Conservation (phyloP, 1,284 basidiomycete species). For the Boletus semigastroideus region DNA sequence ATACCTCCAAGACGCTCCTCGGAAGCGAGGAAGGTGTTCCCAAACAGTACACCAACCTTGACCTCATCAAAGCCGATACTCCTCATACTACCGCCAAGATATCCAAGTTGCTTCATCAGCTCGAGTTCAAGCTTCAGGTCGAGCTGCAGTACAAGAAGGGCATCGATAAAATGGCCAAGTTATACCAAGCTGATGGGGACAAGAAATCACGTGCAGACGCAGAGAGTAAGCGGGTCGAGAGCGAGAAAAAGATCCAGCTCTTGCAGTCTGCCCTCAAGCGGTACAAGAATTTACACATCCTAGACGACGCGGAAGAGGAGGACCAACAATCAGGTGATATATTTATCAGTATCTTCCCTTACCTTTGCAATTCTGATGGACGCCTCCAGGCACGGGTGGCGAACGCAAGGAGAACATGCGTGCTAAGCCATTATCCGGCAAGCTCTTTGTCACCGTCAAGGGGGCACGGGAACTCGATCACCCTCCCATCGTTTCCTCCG, state of each 20-base stretch:
- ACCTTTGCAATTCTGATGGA: slow-evolving; percentile 23
- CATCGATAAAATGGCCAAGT: slow-evolving; percentile 97
- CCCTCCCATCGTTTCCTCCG: slow-evolving; percentile 66
- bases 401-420: slow-evolving; percentile 90
- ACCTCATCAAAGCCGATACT: slow-evolving; percentile 97
- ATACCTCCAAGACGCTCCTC: slow-evolving; percentile 29
- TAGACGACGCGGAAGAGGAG: slow-evolving; percentile 87
- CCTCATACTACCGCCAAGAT: slow-evolving; percentile 97
- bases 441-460: slow-evolving; percentile 86
- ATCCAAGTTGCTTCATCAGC: slow-evolving; percentile 96
- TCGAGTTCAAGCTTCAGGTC: slow-evolving; percentile 98
- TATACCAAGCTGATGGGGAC: slow-evolving; percentile 95
- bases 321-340: slow-evolving; percentile 53
- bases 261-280: slow-evolving; percentile 90
- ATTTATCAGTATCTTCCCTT: neutral
- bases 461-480: slow-evolving; percentile 95
- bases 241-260: slow-evolving; percentile 94
- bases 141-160: slow-evolving; percentile 98
- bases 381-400: slow-evolving; percentile 67
- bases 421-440: slow-evolving; percentile 92
- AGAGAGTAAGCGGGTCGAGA: slow-evolving; percentile 91
- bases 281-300: slow-evolving; percentile 94
- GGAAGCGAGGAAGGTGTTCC: slow-evolving; percentile 42
- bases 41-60: slow-evolving; percentile 76
- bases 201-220: slow-evolving; percentile 91